These are phyloP conservation scores for Termitomyces sp. DNA, from an alignment of 1,284 basidiomycete genomes.

Conservation along the genomic window DNA sequence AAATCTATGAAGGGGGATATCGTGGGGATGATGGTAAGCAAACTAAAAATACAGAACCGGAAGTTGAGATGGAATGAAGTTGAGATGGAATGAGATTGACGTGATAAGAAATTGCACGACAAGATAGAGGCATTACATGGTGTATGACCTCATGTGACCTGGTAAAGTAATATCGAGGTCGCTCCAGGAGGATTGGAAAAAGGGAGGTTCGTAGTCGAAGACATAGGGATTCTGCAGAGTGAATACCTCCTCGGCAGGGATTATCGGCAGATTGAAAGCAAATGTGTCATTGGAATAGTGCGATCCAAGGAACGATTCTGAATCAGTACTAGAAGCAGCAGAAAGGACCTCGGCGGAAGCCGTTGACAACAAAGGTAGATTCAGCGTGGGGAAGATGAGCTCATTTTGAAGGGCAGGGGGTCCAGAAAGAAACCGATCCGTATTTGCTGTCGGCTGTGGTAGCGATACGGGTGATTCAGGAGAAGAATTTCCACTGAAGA, in stretches of 20 bases:
- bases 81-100: not conserved
- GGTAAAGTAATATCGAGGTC: not conserved
- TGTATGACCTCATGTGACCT: constrained; percentile 1
- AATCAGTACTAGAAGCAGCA: not conserved
- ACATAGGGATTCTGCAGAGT: constrained; percentile 2
- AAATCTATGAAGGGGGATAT: no score
- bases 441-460: not conserved
- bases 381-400: constrained; percentile 6
- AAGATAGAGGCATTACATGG: not conserved
- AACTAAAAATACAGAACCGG: not conserved
- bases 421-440: constrained; percentile 1
- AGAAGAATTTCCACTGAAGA: constrained; percentile 14
- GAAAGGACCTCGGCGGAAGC: not conserved
- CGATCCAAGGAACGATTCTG: constrained; percentile 10
- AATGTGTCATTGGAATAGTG: constrained; percentile 13
- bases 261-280: constrained; percentile 2
- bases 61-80: not conserved
- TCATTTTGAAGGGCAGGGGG: constrained; percentile 5
- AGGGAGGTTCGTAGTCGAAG: constrained; percentile 5
- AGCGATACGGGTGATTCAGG: constrained; percentile 8
- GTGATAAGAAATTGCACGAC: not conserved
- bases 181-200: constrained; percentile 8
- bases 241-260: constrained; percentile 8
- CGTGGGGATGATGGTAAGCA: not conserved
- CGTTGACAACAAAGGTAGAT: not conserved